Evolutionary conservation across 164 flowering plant genomes (phyloP).

Genomic region (Kingdonia uniflora): DNA sequence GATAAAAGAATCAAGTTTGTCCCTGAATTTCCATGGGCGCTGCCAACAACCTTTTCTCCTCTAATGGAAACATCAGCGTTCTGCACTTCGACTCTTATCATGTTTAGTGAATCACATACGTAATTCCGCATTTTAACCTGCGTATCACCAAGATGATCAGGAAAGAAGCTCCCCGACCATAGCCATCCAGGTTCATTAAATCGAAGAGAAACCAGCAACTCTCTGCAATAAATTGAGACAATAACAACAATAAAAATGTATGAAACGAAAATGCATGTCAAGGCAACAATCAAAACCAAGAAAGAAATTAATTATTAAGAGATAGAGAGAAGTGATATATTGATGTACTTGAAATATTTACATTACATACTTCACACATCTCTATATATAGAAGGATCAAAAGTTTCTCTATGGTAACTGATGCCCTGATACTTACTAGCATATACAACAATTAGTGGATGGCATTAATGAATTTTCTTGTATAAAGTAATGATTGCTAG

Average conservation of each 20-base stretch:
- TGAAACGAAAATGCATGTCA: background rate
- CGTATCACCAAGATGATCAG: conserved; percentile 89
- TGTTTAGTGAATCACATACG: conserved; percentile 43
- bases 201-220: conserved; percentile 69
- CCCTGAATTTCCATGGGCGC: conserved; percentile 64
- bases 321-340: no score
- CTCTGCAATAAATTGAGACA: conserved; percentile 40
- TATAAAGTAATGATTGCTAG: no score
- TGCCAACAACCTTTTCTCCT: conserved; percentile 66
- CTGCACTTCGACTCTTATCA: conserved; percentile 84
- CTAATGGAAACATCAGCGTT: conserved; percentile 65
- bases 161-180: conserved; percentile 97
- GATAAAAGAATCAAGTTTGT: conserved; percentile 81
- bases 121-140: conserved; percentile 83
- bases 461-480: no score
- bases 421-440: no score
- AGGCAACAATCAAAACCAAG: background rate
- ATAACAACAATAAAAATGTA: background rate
- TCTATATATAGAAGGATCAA: no score
- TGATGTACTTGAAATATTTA: no score
- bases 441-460: no score
- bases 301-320: background rate
- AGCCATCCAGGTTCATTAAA: conserved; percentile 90
- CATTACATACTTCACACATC: no score
- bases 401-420: no score